These are phyloP conservation scores for Globisporangium splendens DNA, from an alignment of 352 stramenopile species.

Conservation along the genomic window DNA sequence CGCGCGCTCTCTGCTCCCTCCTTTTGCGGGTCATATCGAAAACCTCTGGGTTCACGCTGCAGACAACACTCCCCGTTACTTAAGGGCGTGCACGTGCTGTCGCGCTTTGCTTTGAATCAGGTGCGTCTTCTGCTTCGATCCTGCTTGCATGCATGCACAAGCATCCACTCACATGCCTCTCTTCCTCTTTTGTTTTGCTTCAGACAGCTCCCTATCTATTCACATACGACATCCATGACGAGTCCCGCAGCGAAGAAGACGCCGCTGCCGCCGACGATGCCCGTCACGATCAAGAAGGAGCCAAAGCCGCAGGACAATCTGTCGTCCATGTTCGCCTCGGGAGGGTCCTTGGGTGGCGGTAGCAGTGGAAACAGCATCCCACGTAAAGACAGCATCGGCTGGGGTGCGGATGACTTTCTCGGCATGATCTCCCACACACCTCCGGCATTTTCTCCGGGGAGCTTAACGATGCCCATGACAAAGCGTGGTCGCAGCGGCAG, in stretches of 20 bases:
- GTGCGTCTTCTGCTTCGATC: neutral
- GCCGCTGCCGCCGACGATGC: constrained; percentile 54
- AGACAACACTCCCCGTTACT: neutral
- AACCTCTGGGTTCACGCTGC: neutral
- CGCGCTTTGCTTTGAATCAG: no score
- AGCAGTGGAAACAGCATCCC: constrained; percentile 32
- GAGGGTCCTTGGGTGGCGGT: constrained; percentile 12
- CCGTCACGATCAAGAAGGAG: constrained; percentile 72
- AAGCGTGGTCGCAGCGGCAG: constrained; percentile 81
- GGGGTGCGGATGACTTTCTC: constrained; percentile 80
- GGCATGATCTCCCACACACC: constrained; percentile 89
- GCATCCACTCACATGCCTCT: neutral
- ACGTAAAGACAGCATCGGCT: constrained; percentile 82
- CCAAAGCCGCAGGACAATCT: constrained; percentile 21
- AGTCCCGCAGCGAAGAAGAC: constrained; percentile 34
- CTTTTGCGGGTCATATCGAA: constrained; percentile 1
- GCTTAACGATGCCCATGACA: constrained; percentile 86
- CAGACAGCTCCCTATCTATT: neutral
- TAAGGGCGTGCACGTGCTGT: neutral
- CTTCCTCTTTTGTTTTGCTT: neutral
- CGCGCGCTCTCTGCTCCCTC: constrained; percentile 1
- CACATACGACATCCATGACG: constrained; percentile 12
- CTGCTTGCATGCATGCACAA: neutral
- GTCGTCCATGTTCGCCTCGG: constrained; percentile 21
- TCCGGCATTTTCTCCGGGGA: constrained; percentile 88